Conservation (phyloP, 2,329 filamentous ascomycete species). For the Exserohilum turcica region DNA sequence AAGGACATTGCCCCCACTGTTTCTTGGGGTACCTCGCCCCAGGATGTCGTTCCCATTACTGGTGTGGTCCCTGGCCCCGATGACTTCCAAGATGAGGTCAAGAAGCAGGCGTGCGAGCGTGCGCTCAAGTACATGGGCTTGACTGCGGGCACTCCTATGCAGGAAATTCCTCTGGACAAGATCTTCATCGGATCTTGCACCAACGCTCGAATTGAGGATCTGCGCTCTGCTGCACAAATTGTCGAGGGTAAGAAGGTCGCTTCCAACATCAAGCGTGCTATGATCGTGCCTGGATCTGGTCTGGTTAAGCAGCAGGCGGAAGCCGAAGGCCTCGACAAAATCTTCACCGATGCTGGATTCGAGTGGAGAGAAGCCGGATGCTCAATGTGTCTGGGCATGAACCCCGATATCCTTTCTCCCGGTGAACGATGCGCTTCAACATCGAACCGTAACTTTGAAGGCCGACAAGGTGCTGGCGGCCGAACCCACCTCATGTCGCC, state of each 20-base stretch:
- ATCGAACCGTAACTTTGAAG: constrained; percentile 97
- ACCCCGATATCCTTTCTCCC: constrained; percentile 93
- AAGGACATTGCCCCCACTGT: constrained; percentile 94
- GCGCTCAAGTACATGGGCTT: constrained; percentile 98
- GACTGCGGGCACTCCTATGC: constrained; percentile 81
- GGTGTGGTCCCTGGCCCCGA: constrained; percentile 89
- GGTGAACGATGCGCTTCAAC: constrained; percentile 93
- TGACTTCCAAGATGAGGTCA: constrained; percentile 77
- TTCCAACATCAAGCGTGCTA: constrained; percentile 85
- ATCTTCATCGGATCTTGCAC: constrained; percentile 98
- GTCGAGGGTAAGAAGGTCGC: constrained; percentile 88
- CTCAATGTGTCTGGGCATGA: constrained; percentile 99
- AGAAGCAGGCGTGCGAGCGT: constrained; percentile 78
- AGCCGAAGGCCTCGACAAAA: constrained; percentile 87
- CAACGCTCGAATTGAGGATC: constrained; percentile 94
- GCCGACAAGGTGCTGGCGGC: constrained; percentile 87
- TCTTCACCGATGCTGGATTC: constrained; percentile 90
- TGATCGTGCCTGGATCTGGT: constrained; percentile 96
- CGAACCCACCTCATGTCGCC: constrained; percentile 96
- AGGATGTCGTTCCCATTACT: constrained; percentile 94
- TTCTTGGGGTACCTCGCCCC: constrained; percentile 95
- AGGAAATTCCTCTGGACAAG: constrained; percentile 92
- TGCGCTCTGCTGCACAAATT: constrained; percentile 82
- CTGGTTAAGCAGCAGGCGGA: constrained; percentile 93
- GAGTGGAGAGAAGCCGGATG: constrained; percentile 98